These are phyloP conservation scores for Fusarium sp. DNA, from an alignment of 2,329 filamentous ascomycete species.

Conservation along the genomic window DNA sequence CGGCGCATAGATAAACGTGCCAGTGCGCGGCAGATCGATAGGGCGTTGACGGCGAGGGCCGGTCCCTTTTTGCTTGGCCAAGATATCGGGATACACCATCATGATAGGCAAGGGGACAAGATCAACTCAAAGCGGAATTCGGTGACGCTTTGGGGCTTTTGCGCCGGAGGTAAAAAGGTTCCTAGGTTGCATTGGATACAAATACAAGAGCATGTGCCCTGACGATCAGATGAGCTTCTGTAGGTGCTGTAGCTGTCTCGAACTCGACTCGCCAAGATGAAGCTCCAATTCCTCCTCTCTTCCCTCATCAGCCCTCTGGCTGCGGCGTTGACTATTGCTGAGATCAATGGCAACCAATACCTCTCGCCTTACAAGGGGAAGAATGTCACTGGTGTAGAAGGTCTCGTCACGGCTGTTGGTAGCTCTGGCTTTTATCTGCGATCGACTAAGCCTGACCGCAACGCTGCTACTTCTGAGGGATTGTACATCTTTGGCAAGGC, in stretches of 20 bases:
- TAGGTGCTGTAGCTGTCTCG: too few relatives aligned
- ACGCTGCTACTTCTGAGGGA: conserved; percentile 73
- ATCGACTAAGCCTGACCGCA: conserved; percentile 69
- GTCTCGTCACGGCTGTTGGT: conserved; percentile 75
- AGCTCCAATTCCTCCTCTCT: conserved; percentile 50
- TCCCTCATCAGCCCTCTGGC: conserved; percentile 45
- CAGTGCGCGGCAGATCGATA: conserved; percentile 46
- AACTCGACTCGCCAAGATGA: conserved; percentile 48
- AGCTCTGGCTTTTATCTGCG: conserved; percentile 75
- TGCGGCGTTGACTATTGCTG: conserved; percentile 65
- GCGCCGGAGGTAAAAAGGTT: conserved; percentile 17
- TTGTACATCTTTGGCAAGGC: conserved; percentile 74
- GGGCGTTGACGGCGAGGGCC: conserved; percentile 30
- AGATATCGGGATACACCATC: neutral
- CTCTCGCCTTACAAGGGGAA: conserved; percentile 73
- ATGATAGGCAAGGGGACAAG: conserved; percentile 25
- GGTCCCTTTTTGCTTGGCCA: conserved; percentile 28
- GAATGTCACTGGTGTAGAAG: conserved; percentile 71
- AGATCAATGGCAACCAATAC: conserved; percentile 78
- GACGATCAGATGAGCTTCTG: neutral
- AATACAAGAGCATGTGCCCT: conserved; percentile 33
- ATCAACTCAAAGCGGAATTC: conserved; percentile 11
- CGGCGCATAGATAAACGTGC: conserved; percentile 50
- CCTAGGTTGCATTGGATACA: conserved; percentile 27
- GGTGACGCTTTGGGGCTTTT: conserved; percentile 40